Evolutionary conservation across 2,329 filamentous ascomycete genomes (phyloP).

Genomic region (Phialemonium atrogriseum): DNA sequence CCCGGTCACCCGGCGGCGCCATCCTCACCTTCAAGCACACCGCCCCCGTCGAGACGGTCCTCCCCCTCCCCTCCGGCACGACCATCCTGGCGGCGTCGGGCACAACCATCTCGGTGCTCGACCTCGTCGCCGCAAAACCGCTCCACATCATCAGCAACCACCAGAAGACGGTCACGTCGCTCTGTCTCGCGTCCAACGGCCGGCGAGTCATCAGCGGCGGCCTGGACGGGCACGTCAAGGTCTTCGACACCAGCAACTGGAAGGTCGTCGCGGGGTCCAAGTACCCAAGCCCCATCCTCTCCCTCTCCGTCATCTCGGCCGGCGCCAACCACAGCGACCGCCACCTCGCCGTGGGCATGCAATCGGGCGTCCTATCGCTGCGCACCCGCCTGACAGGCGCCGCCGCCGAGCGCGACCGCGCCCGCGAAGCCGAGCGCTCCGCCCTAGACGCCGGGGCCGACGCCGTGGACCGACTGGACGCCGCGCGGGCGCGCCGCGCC

Average conservation of each 20-base stretch:
- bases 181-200: slow-evolving; percentile 74
- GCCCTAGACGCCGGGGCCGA: slow-evolving; percentile 68
- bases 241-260: slow-evolving; percentile 91
- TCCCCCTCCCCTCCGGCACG: slow-evolving; percentile 79
- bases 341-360: slow-evolving; percentile 90
- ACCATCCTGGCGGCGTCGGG: slow-evolving; percentile 78
- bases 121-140: slow-evolving; percentile 84
- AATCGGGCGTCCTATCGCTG: slow-evolving; percentile 84
- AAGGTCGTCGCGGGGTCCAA: slow-evolving; percentile 94
- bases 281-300: slow-evolving; percentile 85
- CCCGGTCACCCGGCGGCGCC: slow-evolving; percentile 56
- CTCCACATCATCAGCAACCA: slow-evolving; percentile 85
- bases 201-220: slow-evolving; percentile 78
- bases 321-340: slow-evolving; percentile 70
- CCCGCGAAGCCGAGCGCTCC: slow-evolving; percentile 64
- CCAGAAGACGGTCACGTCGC: slow-evolving; percentile 91
- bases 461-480: slow-evolving; percentile 67
- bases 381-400: slow-evolving; percentile 80
- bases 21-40: slow-evolving; percentile 94
- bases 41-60: slow-evolving; percentile 80
- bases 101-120: slow-evolving; percentile 82
- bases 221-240: slow-evolving; percentile 92
- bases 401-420: slow-evolving; percentile 73
- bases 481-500: slow-evolving; percentile 62
- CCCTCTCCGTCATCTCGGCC: slow-evolving; percentile 65